A percentile compares a stretch with the other conserved stretches of the same genome.
These are phyloP conservation scores for Spergularia bocconei DNA, from an alignment of 148 eudicot species.

Conservation along the genomic window DNA sequence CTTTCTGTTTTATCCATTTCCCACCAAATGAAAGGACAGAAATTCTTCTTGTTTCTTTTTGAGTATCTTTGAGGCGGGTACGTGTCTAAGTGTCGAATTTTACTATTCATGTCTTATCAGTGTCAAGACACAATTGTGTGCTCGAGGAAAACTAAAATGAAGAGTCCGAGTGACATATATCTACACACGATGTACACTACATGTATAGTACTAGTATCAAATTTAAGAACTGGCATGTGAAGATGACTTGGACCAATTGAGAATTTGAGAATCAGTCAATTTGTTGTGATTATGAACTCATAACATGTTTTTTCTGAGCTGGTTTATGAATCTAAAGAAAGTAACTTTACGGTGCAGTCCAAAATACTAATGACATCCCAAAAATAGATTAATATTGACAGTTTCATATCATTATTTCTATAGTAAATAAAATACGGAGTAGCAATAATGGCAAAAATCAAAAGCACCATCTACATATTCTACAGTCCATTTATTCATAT, in stretches of 20 bases:
- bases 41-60: background rate
- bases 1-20: background rate
- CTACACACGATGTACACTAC: background rate
- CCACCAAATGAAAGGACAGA: constrained; percentile 25
- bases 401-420: background rate
- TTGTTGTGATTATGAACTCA: too few relatives aligned
- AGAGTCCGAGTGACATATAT: too few relatives aligned
- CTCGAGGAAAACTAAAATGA: too few relatives aligned
- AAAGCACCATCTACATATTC: background rate
- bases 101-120: too few relatives aligned
- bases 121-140: too few relatives aligned
- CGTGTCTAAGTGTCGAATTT: too few relatives aligned
- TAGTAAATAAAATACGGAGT: too few relatives aligned
- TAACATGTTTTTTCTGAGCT: too few relatives aligned
- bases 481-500: too few relatives aligned
- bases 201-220: background rate
- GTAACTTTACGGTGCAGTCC: background rate
- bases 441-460: background rate
- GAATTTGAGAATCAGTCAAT: background rate
- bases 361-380: background rate
- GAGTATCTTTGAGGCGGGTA: background rate
- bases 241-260: background rate
- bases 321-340: background rate
- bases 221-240: too few relatives aligned
- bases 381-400: background rate